These are phyloP conservation scores for Tylopilus sp. DNA, from an alignment of 768 basidiomycete genomes.

Conservation along the genomic window DNA sequence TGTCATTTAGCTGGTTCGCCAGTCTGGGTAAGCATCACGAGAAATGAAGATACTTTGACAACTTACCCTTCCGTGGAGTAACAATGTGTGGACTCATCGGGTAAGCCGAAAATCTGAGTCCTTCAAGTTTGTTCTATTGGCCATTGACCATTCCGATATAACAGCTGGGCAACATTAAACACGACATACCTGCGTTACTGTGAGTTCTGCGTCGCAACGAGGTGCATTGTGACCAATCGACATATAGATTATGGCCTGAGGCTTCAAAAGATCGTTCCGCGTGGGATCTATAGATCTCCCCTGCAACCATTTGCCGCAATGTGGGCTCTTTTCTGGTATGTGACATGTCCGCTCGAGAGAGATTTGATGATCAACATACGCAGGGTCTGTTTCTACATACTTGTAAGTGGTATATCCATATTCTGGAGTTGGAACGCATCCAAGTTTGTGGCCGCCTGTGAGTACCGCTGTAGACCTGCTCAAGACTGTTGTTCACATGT, in stretches of 20 bases:
- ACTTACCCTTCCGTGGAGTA: conserved; percentile 14
- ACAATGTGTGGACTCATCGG: conserved; percentile 64
- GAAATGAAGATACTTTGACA: neutral
- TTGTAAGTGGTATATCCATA: conserved; percentile 52
- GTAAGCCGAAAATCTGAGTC: neutral
- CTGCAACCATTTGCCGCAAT: conserved; percentile 67
- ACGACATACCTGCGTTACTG: conserved; percentile 72
- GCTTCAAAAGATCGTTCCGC: conserved; percentile 50
- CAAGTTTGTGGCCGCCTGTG: conserved; percentile 45
- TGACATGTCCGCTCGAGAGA: conserved; percentile 18
- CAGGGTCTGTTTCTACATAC: conserved; percentile 47
- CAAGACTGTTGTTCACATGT: neutral
- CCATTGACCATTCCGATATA: conserved; percentile 46
- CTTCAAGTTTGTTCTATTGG: conserved; percentile 33
- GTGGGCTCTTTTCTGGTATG: conserved; percentile 70
- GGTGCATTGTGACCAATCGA: conserved; percentile 31
- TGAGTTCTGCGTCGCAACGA: conserved; percentile 29
- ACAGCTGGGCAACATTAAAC: conserved; percentile 65
- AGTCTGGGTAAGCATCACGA: conserved; percentile 44
- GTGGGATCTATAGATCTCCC: conserved; percentile 56
- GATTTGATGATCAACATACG: neutral
- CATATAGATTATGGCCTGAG: conserved; percentile 14
- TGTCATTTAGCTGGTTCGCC: conserved; percentile 56
- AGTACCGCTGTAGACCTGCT: neutral
- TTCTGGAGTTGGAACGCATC: conserved; percentile 62